These are phyloP conservation scores for Apophysomyces elegans DNA, from an alignment of 371 early-diverging fungal genomes.

Conservation along the genomic window DNA sequence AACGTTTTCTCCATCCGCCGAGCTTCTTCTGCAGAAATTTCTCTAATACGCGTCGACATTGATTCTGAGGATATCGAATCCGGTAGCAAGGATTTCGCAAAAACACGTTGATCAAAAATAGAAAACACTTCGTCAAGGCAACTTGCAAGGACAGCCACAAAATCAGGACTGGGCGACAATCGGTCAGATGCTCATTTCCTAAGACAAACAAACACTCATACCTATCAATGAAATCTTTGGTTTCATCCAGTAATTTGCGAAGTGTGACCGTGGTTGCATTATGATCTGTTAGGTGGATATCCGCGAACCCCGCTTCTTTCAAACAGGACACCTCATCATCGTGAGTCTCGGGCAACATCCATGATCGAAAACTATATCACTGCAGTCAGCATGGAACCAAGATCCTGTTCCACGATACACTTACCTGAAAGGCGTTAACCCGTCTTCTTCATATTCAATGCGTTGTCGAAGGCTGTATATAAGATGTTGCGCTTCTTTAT, in stretches of 20 bases:
- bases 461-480: constrained; percentile 30
- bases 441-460: constrained; percentile 40
- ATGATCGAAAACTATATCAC: constrained; percentile 27
- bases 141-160: constrained; percentile 47
- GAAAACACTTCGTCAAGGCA: constrained; percentile 68
- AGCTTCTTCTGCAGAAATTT: constrained; percentile 26
- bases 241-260: constrained; percentile 75
- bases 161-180: constrained; percentile 58
- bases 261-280: constrained; percentile 49
- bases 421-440: constrained; percentile 35
- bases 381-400: not conserved
- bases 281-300: constrained; percentile 16
- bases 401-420: not conserved
- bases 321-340: constrained; percentile 66
- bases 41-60: constrained; percentile 30
- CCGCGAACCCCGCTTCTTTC: constrained; percentile 56
- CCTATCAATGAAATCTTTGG: constrained; percentile 82
- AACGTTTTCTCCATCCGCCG: constrained; percentile 46
- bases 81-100: constrained; percentile 32
- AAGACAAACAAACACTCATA: constrained; percentile 22
- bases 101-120: constrained; percentile 50
- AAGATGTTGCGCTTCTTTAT: constrained; percentile 35
- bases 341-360: constrained; percentile 73
- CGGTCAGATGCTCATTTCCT: not conserved
- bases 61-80: constrained; percentile 31